Evolutionary conservation across 306 rosid species (phyloP).

Genomic region (Castanopsis chinensis): DNA sequence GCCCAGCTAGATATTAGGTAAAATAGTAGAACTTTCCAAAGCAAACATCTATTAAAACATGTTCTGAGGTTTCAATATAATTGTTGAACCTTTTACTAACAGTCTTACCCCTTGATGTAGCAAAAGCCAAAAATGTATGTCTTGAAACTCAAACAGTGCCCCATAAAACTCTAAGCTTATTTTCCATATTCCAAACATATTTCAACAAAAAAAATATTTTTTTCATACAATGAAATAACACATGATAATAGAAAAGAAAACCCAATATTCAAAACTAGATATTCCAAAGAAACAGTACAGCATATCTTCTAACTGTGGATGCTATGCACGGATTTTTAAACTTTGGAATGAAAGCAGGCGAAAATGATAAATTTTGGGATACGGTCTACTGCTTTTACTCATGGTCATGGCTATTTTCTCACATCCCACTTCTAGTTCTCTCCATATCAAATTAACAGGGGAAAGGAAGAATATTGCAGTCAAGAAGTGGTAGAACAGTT

Average conservation of each 20-base stretch:
- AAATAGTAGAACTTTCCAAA: background rate
- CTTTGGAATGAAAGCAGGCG: background rate
- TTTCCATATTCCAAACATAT: background rate
- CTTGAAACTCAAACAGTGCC: background rate
- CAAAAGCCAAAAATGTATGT: background rate
- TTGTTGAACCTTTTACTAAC: background rate
- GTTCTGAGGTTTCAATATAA: background rate
- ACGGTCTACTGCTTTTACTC: background rate
- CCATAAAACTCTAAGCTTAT: slow-evolving; percentile 1
- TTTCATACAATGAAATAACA: background rate
- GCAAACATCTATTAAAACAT: background rate
- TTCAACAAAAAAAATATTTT: background rate
- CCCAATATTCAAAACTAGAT: background rate
- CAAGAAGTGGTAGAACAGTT: slow-evolving; percentile 1
- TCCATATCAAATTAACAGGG: slow-evolving; percentile 5
- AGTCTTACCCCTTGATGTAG: background rate
- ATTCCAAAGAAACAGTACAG: background rate
- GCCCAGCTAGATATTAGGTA: background rate
- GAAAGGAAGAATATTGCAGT: slow-evolving; percentile 6
- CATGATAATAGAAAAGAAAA: background rate
- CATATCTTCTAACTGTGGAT: background rate
- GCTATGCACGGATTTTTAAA: background rate
- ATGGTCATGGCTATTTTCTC: background rate
- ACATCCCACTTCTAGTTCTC: slow-evolving; percentile 4
- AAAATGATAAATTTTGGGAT: background rate